Evolutionary conservation across 1,139 yeast genomes (phyloP), one percentile per base, ranked within the genome.

Genomic region (Saccharomycopsis hybrid): DNA sequence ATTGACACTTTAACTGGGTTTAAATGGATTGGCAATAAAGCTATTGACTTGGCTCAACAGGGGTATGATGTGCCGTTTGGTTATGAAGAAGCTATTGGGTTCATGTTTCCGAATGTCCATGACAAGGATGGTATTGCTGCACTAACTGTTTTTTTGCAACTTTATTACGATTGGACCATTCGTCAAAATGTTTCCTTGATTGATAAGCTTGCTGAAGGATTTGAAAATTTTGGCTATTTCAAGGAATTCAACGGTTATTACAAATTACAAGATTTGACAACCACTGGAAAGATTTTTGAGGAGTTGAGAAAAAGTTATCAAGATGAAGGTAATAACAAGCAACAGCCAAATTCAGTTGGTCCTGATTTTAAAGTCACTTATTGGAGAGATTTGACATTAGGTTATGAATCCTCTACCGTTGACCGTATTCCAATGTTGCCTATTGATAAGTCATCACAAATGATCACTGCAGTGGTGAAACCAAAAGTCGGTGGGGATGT

Each of bases 51-150:
- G 52, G 88, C 84, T 56, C 58, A 63, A 0, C 65, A 76, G 41
- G 96, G 95, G 0, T 80, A 63, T 59, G 58, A 50, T 4, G 96
- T 90, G 1, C 95, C 96, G 0, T 88, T 89, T 70, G 97, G 87
- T 0, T 92, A 77, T 62, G 98, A 92, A 64, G 98, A 92, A 62
- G 97, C 97, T 3, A 85, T 92, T 58, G 98, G 98, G 2, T 92
- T 80, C 68, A 88, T 92, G 97, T 87, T 89, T 60, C 70, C 78
- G 29, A 72, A 79, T n/a, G 87, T 85, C 44, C 88, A 85, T 64
- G 98, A 92, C 63, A 92, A 92, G 65, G 98, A 92, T 62, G 98
- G 98, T 1, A 76, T 92, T 29, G 71, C 89, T 32, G 97, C 97
- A 0, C 78, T 89, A 2, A 68, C 74, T 8, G 76, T 86, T n/a